phyloP scores from a whole-genome alignment of 176 grass and related monocot species.

The Musa acuminata region DNA sequence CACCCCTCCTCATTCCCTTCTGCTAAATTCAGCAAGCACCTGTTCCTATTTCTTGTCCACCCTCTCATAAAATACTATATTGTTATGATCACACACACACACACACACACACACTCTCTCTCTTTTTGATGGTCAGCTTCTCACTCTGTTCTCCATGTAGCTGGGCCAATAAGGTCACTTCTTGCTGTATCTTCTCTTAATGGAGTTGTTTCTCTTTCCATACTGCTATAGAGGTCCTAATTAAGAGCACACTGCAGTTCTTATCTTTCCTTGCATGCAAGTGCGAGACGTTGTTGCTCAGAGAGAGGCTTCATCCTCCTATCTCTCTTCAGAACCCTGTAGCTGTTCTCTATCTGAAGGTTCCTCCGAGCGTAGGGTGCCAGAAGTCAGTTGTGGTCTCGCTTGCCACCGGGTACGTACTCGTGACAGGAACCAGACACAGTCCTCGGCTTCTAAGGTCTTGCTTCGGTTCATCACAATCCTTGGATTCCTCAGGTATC shows the following conservation, averaged over 20 bases:
- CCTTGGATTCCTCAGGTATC: conserved; percentile 44
- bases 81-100: too few relatives aligned
- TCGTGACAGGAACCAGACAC: conserved; percentile 80
- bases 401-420: conserved; percentile 68
- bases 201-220: conserved; percentile 12
- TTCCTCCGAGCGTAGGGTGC: conserved; percentile 55
- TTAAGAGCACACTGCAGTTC: background rate
- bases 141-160: too few relatives aligned
- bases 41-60: conserved; percentile 27
- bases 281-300: background rate
- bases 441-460: conserved; percentile 69
- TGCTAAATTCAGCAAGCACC: conserved; percentile 28
- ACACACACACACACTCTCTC: background rate
- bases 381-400: conserved; percentile 75
- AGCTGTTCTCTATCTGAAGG: conserved; percentile 53
- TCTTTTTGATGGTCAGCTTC: background rate
- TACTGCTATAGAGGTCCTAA: background rate
- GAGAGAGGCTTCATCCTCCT: background rate
- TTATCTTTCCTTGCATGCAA: background rate
- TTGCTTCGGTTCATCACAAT: conserved; percentile 31
- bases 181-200: too few relatives aligned
- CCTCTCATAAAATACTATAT: background rate
- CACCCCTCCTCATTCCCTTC: conserved; percentile 25
- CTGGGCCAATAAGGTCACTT: too few relatives aligned
- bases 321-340: background rate